Conservation (phyloP, 2,329 filamentous ascomycete species). For the Aspergillus arachidicola region DNA sequence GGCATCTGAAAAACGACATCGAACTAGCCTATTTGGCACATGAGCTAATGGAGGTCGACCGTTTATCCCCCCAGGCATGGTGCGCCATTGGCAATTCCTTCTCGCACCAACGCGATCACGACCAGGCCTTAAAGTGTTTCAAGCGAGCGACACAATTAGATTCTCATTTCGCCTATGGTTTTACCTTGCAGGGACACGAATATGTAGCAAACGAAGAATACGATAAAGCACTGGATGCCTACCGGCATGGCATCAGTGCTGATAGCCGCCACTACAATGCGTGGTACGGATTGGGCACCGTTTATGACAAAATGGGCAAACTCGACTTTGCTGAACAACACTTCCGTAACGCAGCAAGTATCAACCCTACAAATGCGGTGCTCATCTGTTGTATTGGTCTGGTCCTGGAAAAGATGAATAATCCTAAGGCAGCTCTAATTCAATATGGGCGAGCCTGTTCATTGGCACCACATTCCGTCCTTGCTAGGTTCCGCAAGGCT, state of each 20-base stretch:
- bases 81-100: slow-evolving; percentile 94
- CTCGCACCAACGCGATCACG: slow-evolving; percentile 88
- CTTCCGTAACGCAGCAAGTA: slow-evolving; percentile 81
- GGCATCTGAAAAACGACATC: slow-evolving; percentile 91
- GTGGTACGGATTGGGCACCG: slow-evolving; percentile 85
- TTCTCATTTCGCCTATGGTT: slow-evolving; percentile 90
- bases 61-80: slow-evolving; percentile 92
- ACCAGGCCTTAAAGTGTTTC: slow-evolving; percentile 93
- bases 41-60: slow-evolving; percentile 82
- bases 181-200: slow-evolving; percentile 93
- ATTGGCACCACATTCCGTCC: slow-evolving; percentile 75
- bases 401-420: slow-evolving; percentile 85
- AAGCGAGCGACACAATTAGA: slow-evolving; percentile 90
- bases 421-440: slow-evolving; percentile 73
- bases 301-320: slow-evolving; percentile 88
- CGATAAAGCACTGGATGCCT: slow-evolving; percentile 87
- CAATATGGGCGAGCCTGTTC: slow-evolving; percentile 83
- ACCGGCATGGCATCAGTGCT: slow-evolving; percentile 80
- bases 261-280: slow-evolving; percentile 94
- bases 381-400: slow-evolving; percentile 90
- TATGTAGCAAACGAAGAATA: slow-evolving; percentile 96
- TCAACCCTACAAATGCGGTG: slow-evolving; percentile 93
- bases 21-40: slow-evolving; percentile 91
- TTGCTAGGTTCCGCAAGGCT: slow-evolving; percentile 92
- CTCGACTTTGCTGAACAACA: slow-evolving; percentile 90